A percentile compares a stretch with the other conserved stretches of the same genome.
phyloP scores from a whole-genome alignment of 2,329 filamentous ascomycete species.

The Paradendryphiella salina region DNA sequence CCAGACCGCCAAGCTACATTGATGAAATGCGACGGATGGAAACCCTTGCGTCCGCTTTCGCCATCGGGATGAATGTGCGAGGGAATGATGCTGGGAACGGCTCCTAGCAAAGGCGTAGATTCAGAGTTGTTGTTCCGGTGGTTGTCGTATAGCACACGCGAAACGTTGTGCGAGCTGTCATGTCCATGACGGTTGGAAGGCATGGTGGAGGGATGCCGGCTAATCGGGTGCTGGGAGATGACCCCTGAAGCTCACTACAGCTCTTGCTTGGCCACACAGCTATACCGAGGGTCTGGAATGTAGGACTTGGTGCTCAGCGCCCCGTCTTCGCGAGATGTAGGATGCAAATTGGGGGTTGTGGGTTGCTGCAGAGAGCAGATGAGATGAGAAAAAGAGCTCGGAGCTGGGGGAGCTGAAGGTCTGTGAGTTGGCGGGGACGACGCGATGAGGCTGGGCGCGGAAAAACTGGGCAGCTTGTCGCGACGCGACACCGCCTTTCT shows the following conservation, averaged over 20 bases:
- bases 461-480: slow-evolving; percentile 1
- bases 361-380: slow-evolving; percentile 1
- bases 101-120: slow-evolving; percentile 34
- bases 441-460: slow-evolving; percentile 8
- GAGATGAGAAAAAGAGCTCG: not conserved
- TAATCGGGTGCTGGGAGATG: not conserved
- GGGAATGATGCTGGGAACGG: slow-evolving; percentile 29
- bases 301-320: too few species aligned
- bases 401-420: slow-evolving; percentile 6
- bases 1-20: slow-evolving; percentile 66
- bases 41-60: slow-evolving; percentile 68
- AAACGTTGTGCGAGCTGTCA: slow-evolving; percentile 16
- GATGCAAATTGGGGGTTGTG: not conserved
- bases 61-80: slow-evolving; percentile 55
- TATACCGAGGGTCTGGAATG: not conserved
- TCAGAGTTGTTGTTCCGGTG: slow-evolving; percentile 25
- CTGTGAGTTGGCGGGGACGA: slow-evolving; percentile 9
- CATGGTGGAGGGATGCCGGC: slow-evolving; percentile 3
- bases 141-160: slow-evolving; percentile 16
- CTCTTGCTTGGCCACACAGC: not conserved
- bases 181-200: slow-evolving; percentile 12
- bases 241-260: not conserved
- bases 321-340: not conserved
- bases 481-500: slow-evolving; percentile 1
- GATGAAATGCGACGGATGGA: slow-evolving; percentile 66